Evolutionary conservation across 352 stramenopile species (phyloP).

Genomic region (Phytophthora quininea): DNA sequence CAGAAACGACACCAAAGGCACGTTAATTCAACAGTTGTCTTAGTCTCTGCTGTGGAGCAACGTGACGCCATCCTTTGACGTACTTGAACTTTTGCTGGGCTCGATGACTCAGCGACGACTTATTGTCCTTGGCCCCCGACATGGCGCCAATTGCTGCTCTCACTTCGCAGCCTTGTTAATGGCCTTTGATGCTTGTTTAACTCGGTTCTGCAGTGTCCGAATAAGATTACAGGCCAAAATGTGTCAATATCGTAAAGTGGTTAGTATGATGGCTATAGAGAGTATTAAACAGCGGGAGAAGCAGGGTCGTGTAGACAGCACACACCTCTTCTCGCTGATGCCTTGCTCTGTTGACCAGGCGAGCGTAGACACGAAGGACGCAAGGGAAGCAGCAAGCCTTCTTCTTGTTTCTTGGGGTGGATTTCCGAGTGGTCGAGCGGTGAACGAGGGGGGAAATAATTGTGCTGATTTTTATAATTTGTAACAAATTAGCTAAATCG

Average conservation of each 20-base stretch:
- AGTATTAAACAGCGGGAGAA: neutral
- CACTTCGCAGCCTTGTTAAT: conserved; percentile 12
- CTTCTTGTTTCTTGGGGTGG: conserved; percentile 29
- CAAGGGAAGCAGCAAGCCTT: conserved; percentile 16
- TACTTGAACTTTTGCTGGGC: conserved; percentile 90
- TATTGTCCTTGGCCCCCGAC: conserved; percentile 85
- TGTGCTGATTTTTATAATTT: neutral
- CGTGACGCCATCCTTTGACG: conserved; percentile 10
- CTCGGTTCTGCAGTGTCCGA: conserved; percentile 16
- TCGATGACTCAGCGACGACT: conserved; percentile 85
- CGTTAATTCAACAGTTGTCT: neutral
- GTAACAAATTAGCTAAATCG: neutral
- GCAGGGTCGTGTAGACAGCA: conserved; percentile 5
- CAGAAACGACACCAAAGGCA: neutral
- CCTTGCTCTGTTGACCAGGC: neutral
- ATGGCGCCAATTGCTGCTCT: conserved; percentile 37
- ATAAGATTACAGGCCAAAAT: neutral
- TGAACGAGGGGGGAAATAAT: neutral
- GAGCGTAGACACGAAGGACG: neutral
- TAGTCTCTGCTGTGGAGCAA: too few relatives aligned
- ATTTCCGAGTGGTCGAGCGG: conserved; percentile 17
- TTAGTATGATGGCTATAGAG: conserved; percentile 10
- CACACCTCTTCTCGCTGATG: conserved; percentile 19
- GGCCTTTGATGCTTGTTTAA: neutral
- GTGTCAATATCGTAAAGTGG: conserved; percentile 11